These are phyloP conservation scores for Spathaspora gorwiae DNA, from an alignment of 805 yeast genomes.

Conservation along the genomic window DNA sequence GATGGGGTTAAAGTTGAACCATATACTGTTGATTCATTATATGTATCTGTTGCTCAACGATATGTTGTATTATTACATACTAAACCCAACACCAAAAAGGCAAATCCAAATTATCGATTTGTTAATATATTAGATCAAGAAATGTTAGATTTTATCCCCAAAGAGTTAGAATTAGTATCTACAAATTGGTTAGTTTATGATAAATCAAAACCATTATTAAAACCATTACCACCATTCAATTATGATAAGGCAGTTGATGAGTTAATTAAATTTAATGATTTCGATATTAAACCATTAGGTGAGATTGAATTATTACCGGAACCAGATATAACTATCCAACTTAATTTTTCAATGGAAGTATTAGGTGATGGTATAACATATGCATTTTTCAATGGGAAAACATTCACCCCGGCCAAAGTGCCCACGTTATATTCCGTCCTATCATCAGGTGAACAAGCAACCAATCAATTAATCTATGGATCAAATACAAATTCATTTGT, in stretches of 20 bases:
- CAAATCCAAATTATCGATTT: conserved; percentile 65
- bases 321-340: conserved; percentile 63
- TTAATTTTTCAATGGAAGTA: conserved; percentile 80
- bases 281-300: conserved; percentile 25
- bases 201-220: conserved; percentile 37
- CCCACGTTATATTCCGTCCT: conserved; percentile 81
- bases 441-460: conserved; percentile 59
- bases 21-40: conserved; percentile 62
- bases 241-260: conserved; percentile 32
- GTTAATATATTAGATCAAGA: conserved; percentile 75
- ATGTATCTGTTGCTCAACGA: conserved; percentile 89
- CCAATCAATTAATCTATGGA: conserved; percentile 62
- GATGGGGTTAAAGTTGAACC: conserved; percentile 88
- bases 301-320: conserved; percentile 50
- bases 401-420: conserved; percentile 76
- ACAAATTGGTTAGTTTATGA: conserved; percentile 71
- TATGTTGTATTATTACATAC: conserved; percentile 77
- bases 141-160: conserved; percentile 77
- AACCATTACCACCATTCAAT: conserved; percentile 8
- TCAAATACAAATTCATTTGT: conserved; percentile 73
- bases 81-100: conserved; percentile 45
- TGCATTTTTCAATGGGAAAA: conserved; percentile 90
- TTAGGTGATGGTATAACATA: conserved; percentile 84
- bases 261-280: conserved; percentile 46
- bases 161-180: conserved; percentile 59